Evolutionary conservation across 768 basidiomycete genomes (phyloP).

Genomic region (Podaxis rugospora): DNA sequence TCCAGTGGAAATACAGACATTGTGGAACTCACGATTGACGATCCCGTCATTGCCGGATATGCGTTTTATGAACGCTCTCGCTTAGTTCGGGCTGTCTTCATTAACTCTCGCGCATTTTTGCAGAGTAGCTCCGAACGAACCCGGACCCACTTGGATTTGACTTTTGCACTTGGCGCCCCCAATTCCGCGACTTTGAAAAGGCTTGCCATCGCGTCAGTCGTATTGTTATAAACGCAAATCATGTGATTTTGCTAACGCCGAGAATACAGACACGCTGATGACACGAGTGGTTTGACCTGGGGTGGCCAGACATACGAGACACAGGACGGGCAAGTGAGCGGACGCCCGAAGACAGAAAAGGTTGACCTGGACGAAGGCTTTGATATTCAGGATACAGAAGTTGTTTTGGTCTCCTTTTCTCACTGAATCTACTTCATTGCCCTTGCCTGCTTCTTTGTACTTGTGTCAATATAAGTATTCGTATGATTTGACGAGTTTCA

Average conservation of each 20-base stretch:
- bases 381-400: conserved; percentile 45
- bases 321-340: conserved; percentile 33
- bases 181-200: conserved; percentile 40
- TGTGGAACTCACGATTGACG: conserved; percentile 44
- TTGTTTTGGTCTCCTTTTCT: conserved; percentile 34
- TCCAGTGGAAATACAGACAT: conserved; percentile 33
- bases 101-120: conserved; percentile 55
- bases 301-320: conserved; percentile 60
- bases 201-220: conserved; percentile 40
- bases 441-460: neutral
- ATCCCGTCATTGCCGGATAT: conserved; percentile 52
- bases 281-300: conserved; percentile 48
- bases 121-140: conserved; percentile 30
- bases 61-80: conserved; percentile 47
- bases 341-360: conserved; percentile 26
- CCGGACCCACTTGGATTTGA: conserved; percentile 38
- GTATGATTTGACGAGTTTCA: neutral
- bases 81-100: conserved; percentile 48
- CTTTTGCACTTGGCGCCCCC: conserved; percentile 28
- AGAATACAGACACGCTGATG: conserved; percentile 39
- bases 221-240: neutral
- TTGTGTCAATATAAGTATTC: neutral
- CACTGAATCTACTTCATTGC: neutral
- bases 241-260: neutral
- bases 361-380: conserved; percentile 31